phyloP scores from a whole-genome alignment of 371 early-diverging fungal genomes.

The Zychaea mexicana region DNA sequence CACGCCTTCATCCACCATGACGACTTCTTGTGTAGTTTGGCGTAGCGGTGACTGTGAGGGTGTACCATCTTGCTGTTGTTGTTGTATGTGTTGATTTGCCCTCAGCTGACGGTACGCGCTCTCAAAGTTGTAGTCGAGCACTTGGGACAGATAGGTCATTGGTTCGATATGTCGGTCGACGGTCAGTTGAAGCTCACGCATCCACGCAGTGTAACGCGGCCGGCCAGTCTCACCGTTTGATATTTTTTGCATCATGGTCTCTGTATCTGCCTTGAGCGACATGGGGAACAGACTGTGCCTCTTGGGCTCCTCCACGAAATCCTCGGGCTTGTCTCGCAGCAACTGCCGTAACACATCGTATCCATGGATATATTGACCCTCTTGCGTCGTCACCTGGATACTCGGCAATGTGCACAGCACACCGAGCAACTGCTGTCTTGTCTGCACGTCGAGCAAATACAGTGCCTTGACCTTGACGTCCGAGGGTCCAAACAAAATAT shows the following conservation, averaged over 20 bases:
- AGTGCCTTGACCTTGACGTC: conserved; percentile 42
- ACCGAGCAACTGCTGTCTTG: conserved; percentile 36
- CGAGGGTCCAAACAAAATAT: conserved; percentile 45
- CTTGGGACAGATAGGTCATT: conserved; percentile 46
- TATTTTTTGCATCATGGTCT: conserved; percentile 41
- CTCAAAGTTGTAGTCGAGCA: conserved; percentile 48
- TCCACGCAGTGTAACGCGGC: conserved; percentile 55
- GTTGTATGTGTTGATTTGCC: conserved; percentile 17
- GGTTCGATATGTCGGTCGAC: conserved; percentile 52
- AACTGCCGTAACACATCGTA: conserved; percentile 50
- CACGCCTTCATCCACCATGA: conserved; percentile 58
- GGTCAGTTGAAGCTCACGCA: conserved; percentile 48
- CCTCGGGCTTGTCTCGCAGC: conserved; percentile 36
- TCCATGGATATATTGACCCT: conserved; percentile 41
- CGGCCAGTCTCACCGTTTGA: conserved; percentile 26
- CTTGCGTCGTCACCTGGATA: conserved; percentile 32
- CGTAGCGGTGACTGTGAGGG: no score
- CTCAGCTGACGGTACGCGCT: conserved; percentile 49
- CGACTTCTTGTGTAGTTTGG: conserved; percentile 6
- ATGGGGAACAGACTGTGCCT: conserved; percentile 40
- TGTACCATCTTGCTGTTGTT: not conserved
- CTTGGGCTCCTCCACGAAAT: conserved; percentile 17
- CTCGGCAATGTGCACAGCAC: conserved; percentile 48
- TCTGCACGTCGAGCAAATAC: conserved; percentile 39
- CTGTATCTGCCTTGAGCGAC: conserved; percentile 45